Percentiles rank a stretch among this genome's conserved stretches.
phyloP scores from a whole-genome alignment of 495 filamentous ascomycete genomes.

The Lepraria neglecta region DNA sequence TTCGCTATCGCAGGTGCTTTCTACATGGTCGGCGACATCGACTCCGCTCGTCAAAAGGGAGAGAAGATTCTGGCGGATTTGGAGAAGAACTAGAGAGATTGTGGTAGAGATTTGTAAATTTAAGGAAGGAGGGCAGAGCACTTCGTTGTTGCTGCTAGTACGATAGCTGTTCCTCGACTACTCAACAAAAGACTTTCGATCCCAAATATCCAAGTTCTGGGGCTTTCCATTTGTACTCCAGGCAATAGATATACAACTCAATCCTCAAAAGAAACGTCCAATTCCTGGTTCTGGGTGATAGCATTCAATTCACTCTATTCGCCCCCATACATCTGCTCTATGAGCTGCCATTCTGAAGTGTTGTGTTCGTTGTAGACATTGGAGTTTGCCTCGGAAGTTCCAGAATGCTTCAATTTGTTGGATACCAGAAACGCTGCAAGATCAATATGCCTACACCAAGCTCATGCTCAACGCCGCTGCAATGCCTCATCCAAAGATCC shows the following conservation, averaged over 20 bases:
- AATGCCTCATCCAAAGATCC: neutral
- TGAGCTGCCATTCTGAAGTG: too few relatives aligned
- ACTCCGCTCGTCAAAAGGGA: constrained; percentile 89
- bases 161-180: constrained; percentile 2
- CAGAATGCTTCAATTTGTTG: too few relatives aligned
- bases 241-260: neutral
- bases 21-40: constrained; percentile 98
- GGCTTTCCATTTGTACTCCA: neutral
- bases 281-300: too few relatives aligned
- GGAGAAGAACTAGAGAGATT: constrained; percentile 44
- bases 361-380: too few relatives aligned
- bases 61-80: constrained; percentile 99
- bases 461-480: neutral
- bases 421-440: too few relatives aligned
- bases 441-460: too few relatives aligned
- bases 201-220: too few relatives aligned
- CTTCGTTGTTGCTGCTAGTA: constrained; percentile 3
- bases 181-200: constrained; percentile 2
- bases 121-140: constrained; percentile 2
- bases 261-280: too few relatives aligned
- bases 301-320: too few relatives aligned
- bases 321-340: too few relatives aligned
- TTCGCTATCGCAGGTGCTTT: constrained; percentile 53
- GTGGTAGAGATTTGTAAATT: constrained; percentile 16
- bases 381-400: too few relatives aligned